Evolutionary conservation across 257 asterid species (phyloP).

Genomic region (Solanum pinnatisectum): DNA sequence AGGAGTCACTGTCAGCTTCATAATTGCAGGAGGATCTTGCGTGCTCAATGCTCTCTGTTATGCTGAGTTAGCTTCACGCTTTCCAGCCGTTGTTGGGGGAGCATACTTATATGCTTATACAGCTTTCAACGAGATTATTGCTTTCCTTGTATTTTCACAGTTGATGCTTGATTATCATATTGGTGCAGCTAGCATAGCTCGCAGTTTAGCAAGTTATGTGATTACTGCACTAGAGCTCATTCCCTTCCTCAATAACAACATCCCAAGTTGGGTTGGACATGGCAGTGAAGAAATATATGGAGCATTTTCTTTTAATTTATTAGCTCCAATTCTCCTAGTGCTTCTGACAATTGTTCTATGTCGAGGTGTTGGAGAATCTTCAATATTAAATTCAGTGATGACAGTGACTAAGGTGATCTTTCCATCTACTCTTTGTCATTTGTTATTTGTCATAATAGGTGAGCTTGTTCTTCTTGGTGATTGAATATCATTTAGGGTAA

Average conservation of each 20-base stretch:
- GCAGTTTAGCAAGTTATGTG: slow-evolving; percentile 86
- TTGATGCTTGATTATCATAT: slow-evolving; percentile 95
- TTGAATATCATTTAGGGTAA: not conserved
- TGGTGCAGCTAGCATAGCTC: slow-evolving; percentile 98
- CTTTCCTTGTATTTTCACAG: slow-evolving; percentile 85
- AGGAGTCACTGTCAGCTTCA: slow-evolving; percentile 89
- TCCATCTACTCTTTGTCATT: slow-evolving; percentile 1
- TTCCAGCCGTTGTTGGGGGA: slow-evolving; percentile 99
- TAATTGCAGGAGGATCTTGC: slow-evolving; percentile 82
- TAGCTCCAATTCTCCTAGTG: slow-evolving; percentile 71
- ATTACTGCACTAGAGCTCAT: slow-evolving; percentile 66
- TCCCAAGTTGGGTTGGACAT: slow-evolving; percentile 89
- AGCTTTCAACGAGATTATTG: slow-evolving; percentile 94
- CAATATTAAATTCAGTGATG: slow-evolving; percentile 68
- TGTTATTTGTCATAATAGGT: not conserved
- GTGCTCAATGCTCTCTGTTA: slow-evolving; percentile 87
- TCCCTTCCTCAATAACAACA: slow-evolving; percentile 54
- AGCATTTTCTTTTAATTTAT: slow-evolving; percentile 55
- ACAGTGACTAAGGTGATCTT: slow-evolving; percentile 65
- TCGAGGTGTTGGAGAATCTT: slow-evolving; percentile 90
- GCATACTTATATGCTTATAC: slow-evolving; percentile 85
- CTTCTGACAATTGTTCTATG: slow-evolving; percentile 77
- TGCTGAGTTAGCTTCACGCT: slow-evolving; percentile 88
- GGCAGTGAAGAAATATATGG: slow-evolving; percentile 63
- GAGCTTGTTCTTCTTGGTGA: not conserved